Evolutionary conservation across 2,329 filamentous ascomycete species (phyloP).

Genomic region (Emergomyces orientalis): DNA sequence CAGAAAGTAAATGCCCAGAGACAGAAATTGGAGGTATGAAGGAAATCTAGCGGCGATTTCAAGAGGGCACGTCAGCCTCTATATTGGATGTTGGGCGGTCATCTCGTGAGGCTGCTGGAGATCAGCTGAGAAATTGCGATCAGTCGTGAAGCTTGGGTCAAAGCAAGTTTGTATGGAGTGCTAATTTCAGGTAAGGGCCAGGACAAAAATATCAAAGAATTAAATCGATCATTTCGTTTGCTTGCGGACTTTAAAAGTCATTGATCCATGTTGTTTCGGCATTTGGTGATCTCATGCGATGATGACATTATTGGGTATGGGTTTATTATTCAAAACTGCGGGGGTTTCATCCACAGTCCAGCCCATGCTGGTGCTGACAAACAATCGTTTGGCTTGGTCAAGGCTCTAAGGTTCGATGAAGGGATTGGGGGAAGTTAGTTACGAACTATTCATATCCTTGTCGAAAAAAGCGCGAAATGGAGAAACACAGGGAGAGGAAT

Average conservation of each 20-base stretch:
- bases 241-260: neutral
- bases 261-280: conserved; percentile 1
- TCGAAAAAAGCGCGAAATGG: neutral
- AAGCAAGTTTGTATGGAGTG: neutral
- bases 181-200: neutral
- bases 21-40: neutral
- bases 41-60: neutral
- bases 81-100: neutral
- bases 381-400: neutral
- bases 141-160: neutral
- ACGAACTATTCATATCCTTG: too few relatives aligned
- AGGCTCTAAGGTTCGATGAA: neutral
- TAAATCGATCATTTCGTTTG: neutral
- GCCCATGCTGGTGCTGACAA: neutral
- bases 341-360: neutral
- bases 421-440: too few relatives aligned
- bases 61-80: neutral
- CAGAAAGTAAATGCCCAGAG: too few relatives aligned
- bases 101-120: neutral
- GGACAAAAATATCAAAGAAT: neutral
- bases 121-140: neutral
- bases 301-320: neutral
- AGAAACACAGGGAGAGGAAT: too few relatives aligned
- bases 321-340: neutral
- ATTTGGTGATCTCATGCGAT: neutral